Conservation (phyloP, 2,329 filamentous ascomycete genomes). For the Neopestalotiopsis rosae region DNA sequence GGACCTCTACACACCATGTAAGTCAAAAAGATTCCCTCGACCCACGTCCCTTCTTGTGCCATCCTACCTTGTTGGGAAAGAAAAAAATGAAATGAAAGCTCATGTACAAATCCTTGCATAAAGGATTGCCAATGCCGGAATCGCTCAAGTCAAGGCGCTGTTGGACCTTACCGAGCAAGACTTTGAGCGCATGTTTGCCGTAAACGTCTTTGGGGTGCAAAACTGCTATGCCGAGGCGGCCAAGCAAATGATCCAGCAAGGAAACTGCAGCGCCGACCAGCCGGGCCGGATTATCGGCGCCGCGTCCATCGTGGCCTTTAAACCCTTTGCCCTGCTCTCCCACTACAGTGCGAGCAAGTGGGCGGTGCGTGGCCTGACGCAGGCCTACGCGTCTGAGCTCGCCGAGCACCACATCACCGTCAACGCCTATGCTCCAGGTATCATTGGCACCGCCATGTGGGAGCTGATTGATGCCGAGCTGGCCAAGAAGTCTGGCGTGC, state of each 20-base stretch:
- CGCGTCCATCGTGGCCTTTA: conserved; percentile 63
- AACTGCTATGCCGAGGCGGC: conserved; percentile 69
- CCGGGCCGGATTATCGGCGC: conserved; percentile 57
- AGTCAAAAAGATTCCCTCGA: conserved; percentile 8
- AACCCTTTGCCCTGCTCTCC: conserved; percentile 61
- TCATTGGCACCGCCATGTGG: conserved; percentile 73
- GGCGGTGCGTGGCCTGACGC: conserved; percentile 69
- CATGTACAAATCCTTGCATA: conserved; percentile 33
- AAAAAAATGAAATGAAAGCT: too few relatives aligned
- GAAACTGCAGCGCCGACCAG: conserved; percentile 41
- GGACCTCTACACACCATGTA: conserved; percentile 52
- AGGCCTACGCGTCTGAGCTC: conserved; percentile 71
- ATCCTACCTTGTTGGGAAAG: too few relatives aligned
- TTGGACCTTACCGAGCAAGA: conserved; percentile 64
- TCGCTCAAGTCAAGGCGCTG: conserved; percentile 60
- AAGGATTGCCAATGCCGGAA: conserved; percentile 66
- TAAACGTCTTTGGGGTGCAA: conserved; percentile 70
- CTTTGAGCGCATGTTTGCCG: conserved; percentile 62
- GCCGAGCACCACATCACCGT: conserved; percentile 68
- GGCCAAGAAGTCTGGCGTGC: conserved; percentile 53
- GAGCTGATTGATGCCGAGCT: conserved; percentile 68
- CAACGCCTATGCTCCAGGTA: conserved; percentile 71
- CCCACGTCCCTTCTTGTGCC: too few relatives aligned
- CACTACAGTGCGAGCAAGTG: conserved; percentile 71
- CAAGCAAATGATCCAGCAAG: conserved; percentile 68